Conservation (phyloP, 305 asterid species). For the Solanum hybrid region DNA sequence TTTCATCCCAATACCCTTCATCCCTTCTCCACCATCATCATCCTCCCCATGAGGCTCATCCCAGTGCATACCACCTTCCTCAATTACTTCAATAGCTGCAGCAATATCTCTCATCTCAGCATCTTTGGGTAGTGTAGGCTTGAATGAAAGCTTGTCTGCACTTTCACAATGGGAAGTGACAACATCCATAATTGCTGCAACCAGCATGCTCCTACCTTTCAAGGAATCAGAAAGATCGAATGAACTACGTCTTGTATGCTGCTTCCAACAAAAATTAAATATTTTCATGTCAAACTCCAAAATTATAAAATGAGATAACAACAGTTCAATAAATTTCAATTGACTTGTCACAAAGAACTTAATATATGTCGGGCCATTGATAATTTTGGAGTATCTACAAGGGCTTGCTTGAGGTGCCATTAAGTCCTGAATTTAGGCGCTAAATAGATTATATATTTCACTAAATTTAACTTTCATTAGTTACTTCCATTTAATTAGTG, state of each 20-base stretch:
- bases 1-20: conserved; percentile 92
- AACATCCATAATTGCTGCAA: conserved; percentile 92
- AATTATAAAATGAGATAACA: neutral
- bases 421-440: neutral
- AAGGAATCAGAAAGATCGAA: conserved; percentile 57
- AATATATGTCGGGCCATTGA: neutral
- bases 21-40: conserved; percentile 64
- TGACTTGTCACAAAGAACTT: neutral
- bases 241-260: conserved; percentile 70
- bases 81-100: conserved; percentile 89
- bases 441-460: neutral
- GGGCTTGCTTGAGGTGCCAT: neutral
- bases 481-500: neutral
- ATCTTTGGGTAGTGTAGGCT: conserved; percentile 61
- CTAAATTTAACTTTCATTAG: neutral
- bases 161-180: conserved; percentile 81
- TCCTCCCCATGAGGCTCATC: conserved; percentile 58
- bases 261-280: conserved; percentile 41
- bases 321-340: neutral
- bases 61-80: conserved; percentile 92
- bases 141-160: conserved; percentile 50
- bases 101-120: conserved; percentile 92
- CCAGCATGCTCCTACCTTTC: conserved; percentile 99
- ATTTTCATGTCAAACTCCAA: conserved; percentile 27
- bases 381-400: neutral